Conservation (phyloP, 805 yeast genomes). For the Hanseniaspora occidentalis region DNA sequence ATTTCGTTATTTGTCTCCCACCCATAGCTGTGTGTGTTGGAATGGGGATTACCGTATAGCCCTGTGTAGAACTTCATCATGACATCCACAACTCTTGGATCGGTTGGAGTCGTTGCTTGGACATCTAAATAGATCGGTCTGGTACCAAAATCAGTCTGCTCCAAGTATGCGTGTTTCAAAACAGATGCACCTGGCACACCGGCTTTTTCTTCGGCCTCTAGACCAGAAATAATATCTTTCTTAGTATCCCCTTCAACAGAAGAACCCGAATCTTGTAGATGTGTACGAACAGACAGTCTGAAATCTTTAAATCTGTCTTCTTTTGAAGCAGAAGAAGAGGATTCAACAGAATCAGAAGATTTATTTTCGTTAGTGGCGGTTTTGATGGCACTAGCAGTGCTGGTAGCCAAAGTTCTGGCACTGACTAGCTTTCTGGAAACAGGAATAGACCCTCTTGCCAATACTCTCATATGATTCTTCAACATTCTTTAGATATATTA, state of each 20-base stretch:
- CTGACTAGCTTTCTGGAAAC: not conserved
- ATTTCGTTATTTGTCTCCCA: conserved; percentile 97
- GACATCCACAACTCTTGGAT: conserved; percentile 86
- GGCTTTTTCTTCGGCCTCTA: conserved; percentile 10
- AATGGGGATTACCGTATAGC: conserved; percentile 94
- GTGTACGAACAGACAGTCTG: conserved; percentile 12
- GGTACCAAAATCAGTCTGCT: conserved; percentile 39
- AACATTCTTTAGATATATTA: not conserved
- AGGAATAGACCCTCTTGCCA: not conserved
- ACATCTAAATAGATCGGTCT: conserved; percentile 93
- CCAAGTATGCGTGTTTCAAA: conserved; percentile 27
- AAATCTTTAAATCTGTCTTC: conserved; percentile 7
- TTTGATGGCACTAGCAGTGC: not conserved
- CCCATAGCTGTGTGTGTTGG: conserved; percentile 93
- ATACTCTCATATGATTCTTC: not conserved
- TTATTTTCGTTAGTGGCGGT: not conserved
- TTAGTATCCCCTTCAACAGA: conserved; percentile 9
- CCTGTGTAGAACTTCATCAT: conserved; percentile 85
- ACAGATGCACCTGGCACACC: conserved; percentile 19
- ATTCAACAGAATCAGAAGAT: too few species aligned
- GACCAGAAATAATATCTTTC: too few species aligned
- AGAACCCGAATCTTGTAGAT: conserved; percentile 12
- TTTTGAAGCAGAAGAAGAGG: too few species aligned
- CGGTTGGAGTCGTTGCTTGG: conserved; percentile 98
- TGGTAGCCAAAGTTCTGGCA: not conserved